Evolutionary conservation across 208 protist species (phyloP).

Genomic region (Leishmania arabica): DNA sequence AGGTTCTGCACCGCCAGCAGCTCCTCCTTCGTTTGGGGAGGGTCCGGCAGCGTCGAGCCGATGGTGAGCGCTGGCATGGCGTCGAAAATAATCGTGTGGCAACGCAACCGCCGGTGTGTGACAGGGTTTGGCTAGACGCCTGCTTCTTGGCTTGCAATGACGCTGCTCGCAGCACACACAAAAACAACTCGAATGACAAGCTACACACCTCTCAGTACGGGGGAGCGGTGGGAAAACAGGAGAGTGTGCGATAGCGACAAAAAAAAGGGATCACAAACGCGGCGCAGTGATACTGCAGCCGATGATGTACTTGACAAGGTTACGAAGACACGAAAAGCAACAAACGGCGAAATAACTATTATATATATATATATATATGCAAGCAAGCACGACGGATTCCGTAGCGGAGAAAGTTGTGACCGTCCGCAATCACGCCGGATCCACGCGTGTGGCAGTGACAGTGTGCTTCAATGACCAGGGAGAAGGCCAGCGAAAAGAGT

Average conservation of each 20-base stretch:
- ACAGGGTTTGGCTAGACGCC: neutral
- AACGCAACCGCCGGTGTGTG: neutral
- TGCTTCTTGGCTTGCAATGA: neutral
- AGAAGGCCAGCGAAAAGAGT: neutral
- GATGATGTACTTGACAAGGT: neutral
- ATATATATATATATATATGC: no score
- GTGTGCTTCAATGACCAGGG: neutral
- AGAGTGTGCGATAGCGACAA: neutral
- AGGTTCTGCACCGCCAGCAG: slow-evolving; percentile 30
- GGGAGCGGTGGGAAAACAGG: neutral
- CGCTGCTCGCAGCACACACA: neutral
- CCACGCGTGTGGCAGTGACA: neutral
- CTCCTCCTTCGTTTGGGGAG: slow-evolving; percentile 28
- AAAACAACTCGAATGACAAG: neutral
- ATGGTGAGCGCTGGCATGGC: slow-evolving; percentile 20
- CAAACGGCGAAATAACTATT: neutral
- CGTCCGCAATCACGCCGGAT: neutral
- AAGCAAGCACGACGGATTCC: neutral
- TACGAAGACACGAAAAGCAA: neutral
- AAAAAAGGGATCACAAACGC: neutral
- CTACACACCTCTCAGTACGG: neutral
- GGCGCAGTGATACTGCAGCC: neutral
- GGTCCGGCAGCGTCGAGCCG: slow-evolving; percentile 14
- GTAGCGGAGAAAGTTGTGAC: neutral
- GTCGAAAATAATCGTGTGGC: neutral